Conservation (phyloP, 106 monocot genomes). For the Chionographis japonica region DNA sequence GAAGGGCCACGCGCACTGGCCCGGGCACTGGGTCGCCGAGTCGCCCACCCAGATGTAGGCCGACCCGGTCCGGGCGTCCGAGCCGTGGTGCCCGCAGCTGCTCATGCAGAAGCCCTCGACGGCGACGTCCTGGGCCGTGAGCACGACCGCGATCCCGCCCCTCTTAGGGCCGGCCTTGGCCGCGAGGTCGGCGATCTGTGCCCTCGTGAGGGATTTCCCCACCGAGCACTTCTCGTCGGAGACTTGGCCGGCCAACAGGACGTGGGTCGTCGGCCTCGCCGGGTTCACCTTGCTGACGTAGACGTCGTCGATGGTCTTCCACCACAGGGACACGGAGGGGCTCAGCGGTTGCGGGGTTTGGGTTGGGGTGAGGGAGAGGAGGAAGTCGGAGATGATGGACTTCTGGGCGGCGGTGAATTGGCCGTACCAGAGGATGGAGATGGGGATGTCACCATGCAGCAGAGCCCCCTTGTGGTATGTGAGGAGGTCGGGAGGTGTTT, state of each 20-base stretch:
- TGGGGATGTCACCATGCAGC: conserved; percentile 12
- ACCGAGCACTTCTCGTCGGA: conserved; percentile 6
- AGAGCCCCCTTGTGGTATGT: conserved; percentile 17
- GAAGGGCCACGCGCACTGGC: conserved; percentile 32
- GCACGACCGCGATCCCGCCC: conserved; percentile 32
- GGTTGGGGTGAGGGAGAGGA: conserved; percentile 16
- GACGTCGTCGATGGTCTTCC: conserved; percentile 8
- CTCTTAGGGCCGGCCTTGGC: not conserved
- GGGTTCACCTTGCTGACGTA: conserved; percentile 10
- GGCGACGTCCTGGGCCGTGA: conserved; percentile 56
- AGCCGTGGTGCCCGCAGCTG: conserved; percentile 55
- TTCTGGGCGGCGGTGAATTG: conserved; percentile 7
- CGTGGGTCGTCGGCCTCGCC: not conserved
- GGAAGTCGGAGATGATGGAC: conserved; percentile 16
- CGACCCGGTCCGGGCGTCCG: not conserved
- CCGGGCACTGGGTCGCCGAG: conserved; percentile 31
- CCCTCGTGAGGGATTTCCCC: conserved; percentile 4
- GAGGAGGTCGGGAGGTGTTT: conserved; percentile 8
- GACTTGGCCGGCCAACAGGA: conserved; percentile 17
- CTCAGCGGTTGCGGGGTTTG: not conserved
- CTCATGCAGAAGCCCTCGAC: conserved; percentile 78
- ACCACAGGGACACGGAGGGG: conserved; percentile 14
- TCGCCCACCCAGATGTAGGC: conserved; percentile 41
- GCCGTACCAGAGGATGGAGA: conserved; percentile 26
- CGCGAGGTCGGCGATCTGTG: conserved; percentile 20